Evolutionary conservation across 208 protist genomes (phyloP), one percentile per base, ranked within the genome.

Genomic region (Novymonas esmeraldas): DNA sequence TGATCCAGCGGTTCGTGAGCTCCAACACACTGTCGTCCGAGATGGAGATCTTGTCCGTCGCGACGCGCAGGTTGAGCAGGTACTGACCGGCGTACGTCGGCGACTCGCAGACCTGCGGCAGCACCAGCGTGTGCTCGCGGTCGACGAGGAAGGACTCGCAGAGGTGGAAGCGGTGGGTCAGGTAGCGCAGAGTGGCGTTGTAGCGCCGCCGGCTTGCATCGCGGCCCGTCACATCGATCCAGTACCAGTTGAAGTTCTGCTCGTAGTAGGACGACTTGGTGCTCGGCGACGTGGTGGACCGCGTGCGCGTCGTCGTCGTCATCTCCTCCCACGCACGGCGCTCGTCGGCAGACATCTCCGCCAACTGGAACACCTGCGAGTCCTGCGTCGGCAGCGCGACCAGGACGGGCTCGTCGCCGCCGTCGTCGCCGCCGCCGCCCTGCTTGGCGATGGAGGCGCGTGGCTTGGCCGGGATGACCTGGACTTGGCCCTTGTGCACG

Each of bases 241-340:
- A 95, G 67, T 95, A 90, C 90, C 90, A 95, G 76, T 95, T 95
- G 7, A 93, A 75, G 67, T 81, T 93, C 77, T 90, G 81, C 78
- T 93, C 86, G 6, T 93, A 64, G 57, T 84, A 82, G 1, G 81
- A 91, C 4, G 73, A 84, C 20, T 51, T 67, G 31, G 60, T 63
- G 49, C 75, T 79, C 34, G 39, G 55, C 3, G 74, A 79, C 26
- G 20, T 38, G 3, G 50, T 41, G 6, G 70, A 63, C 9, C 45
- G 48, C 5, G 67, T 58, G 22, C 22, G 26, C n/a, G 38, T 33
- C 11, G 39, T 33, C 11, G 39, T 54, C 42, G 65, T 57, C 38
- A 78, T 70, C 68, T 80, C 74, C 9, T 78, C 72, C 69, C 73
- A 86, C 3, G 74, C 29, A 6, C 57, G 60, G 18, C 66, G 64